Evolutionary conservation across 78 protist species (phyloP).

Genomic region (Isochrysis galbana): DNA sequence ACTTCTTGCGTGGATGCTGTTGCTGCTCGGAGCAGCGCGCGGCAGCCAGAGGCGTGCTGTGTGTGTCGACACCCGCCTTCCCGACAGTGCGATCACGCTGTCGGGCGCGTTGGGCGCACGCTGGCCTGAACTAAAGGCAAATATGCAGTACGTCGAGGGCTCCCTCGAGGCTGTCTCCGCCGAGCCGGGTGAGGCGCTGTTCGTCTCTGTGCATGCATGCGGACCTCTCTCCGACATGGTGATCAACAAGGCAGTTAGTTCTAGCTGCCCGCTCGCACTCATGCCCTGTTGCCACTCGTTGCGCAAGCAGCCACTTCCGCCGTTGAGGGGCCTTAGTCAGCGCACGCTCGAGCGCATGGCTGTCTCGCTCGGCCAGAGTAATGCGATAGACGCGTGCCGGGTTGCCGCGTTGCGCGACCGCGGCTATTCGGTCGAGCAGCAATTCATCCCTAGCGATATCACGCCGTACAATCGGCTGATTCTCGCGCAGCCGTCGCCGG

Average conservation of each 20-base stretch:
- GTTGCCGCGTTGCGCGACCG: background rate
- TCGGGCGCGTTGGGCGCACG: background rate
- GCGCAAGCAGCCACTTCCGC: background rate
- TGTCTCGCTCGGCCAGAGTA: background rate
- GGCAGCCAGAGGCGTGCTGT: background rate
- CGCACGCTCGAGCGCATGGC: background rate
- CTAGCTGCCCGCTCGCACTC: background rate
- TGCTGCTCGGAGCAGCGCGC: background rate
- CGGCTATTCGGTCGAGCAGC: background rate
- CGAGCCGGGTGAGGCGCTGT: background rate
- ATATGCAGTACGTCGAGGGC: background rate
- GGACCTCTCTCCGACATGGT: background rate
- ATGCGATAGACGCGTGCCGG: background rate
- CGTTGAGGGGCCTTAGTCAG: background rate
- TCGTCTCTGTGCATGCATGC: background rate
- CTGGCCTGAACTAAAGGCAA: background rate
- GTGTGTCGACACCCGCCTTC: background rate
- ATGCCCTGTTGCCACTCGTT: constrained; percentile 18
- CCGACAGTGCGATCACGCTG: background rate
- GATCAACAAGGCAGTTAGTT: background rate
- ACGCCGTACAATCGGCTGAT: background rate
- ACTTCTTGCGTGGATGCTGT: background rate
- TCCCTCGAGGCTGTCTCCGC: background rate
- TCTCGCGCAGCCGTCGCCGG: background rate
- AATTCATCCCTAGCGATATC: background rate